These are phyloP conservation scores for Tetrapisispora taiwanensis DNA, from an alignment of 805 yeast genomes.

Conservation along the genomic window DNA sequence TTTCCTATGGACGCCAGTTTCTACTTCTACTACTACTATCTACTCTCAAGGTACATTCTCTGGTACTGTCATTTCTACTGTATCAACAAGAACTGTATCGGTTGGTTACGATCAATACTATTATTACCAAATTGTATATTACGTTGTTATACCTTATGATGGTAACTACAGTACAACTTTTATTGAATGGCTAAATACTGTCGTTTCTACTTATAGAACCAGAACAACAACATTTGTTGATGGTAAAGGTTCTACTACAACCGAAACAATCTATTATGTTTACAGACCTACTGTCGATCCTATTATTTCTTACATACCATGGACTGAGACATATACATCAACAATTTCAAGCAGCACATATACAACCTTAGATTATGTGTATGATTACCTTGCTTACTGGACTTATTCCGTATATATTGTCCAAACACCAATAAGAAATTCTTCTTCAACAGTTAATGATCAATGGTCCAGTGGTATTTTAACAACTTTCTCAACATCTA, in stretches of 20 bases:
- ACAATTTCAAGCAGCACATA: not conserved
- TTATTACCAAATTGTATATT: not conserved
- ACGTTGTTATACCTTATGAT: not conserved
- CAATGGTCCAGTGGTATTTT: not conserved
- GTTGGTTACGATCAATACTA: not conserved
- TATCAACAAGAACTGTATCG: not conserved
- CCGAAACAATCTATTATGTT: not conserved
- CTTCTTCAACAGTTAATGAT: not conserved
- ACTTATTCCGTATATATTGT: not conserved
- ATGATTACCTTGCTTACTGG: not conserved
- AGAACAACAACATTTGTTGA: not conserved
- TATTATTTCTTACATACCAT: not conserved
- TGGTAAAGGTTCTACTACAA: not conserved
- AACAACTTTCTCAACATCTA: not conserved
- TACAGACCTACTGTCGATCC: not conserved
- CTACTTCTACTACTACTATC: not conserved
- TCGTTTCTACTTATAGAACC: not conserved
- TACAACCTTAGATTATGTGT: not conserved
- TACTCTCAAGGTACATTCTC: conserved; percentile 1
- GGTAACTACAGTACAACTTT: not conserved
- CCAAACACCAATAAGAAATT: not conserved
- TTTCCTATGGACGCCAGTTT: not conserved
- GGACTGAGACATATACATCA: not conserved
- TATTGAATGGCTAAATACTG: not conserved
- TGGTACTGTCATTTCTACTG: not conserved